A percentile compares a stretch with the other conserved stretches of the same genome.
Evolutionary conservation across 2,329 filamentous ascomycete species (phyloP).

Genomic region (Polytolypa hystricis): DNA sequence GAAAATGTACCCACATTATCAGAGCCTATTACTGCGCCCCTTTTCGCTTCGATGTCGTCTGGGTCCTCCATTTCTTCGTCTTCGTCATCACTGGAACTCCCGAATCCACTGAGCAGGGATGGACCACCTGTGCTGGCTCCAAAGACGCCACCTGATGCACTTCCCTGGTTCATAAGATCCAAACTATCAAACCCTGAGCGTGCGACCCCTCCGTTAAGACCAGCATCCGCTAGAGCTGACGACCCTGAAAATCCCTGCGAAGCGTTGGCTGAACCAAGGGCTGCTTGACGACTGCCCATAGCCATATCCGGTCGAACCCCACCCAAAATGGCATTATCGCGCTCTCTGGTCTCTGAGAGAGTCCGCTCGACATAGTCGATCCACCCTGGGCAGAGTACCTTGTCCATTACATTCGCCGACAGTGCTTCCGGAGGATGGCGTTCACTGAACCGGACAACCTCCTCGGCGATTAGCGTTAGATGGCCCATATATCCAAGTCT

Average conservation of each 20-base stretch:
- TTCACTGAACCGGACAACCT: constrained; percentile 97
- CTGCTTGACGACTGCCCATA: constrained; percentile 63
- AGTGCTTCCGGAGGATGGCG: constrained; percentile 80
- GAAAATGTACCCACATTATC: constrained; percentile 57
- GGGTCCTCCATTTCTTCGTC: constrained; percentile 74
- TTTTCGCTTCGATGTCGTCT: constrained; percentile 51
- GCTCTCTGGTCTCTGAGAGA: constrained; percentile 82
- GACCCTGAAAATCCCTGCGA: constrained; percentile 50
- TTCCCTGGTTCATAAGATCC: constrained; percentile 55
- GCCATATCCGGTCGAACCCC: constrained; percentile 87
- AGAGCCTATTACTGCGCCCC: constrained; percentile 23
- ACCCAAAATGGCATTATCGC: constrained; percentile 95
- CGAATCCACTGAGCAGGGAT: constrained; percentile 77
- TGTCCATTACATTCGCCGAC: constrained; percentile 72
- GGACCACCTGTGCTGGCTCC: constrained; percentile 53
- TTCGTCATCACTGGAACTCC: constrained; percentile 89
- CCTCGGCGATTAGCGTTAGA: constrained; percentile 89
- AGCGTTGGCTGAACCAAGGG: constrained; percentile 48
- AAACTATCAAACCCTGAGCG: constrained; percentile 41
- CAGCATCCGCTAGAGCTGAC: constrained; percentile 66
- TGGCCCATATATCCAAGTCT: constrained; percentile 98
- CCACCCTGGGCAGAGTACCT: constrained; percentile 83
- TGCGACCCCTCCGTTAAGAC: constrained; percentile 56
- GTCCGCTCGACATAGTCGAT: constrained; percentile 90
- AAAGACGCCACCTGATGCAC: constrained; percentile 60